Evolutionary conservation across 1,139 yeast genomes (phyloP).

Genomic region (Hemisphaericaspora lyxosophila): DNA sequence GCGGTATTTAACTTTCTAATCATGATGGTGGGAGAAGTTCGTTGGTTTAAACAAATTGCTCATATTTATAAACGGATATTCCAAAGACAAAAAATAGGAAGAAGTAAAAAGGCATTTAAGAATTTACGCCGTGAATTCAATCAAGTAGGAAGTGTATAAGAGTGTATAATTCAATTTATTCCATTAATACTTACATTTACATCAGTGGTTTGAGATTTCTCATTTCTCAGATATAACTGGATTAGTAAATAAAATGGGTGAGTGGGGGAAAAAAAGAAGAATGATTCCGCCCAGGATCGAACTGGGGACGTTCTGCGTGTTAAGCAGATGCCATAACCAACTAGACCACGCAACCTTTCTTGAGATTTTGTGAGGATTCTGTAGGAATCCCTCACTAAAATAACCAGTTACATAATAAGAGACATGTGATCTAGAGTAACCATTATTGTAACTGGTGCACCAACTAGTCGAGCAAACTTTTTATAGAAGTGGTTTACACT

Average conservation of each 20-base stretch:
- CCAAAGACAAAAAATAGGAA: slow-evolving; percentile 19
- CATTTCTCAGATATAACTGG: too few species aligned
- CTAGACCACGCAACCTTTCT: slow-evolving; percentile 77
- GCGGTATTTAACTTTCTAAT: slow-evolving; percentile 52
- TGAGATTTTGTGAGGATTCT: background rate
- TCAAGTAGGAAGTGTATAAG: slow-evolving; percentile 14
- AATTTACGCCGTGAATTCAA: slow-evolving; percentile 30
- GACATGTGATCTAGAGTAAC: too few species aligned
- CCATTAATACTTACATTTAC: background rate
- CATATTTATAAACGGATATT: slow-evolving; percentile 28
- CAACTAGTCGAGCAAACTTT: background rate
- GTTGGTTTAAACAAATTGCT: slow-evolving; percentile 31
- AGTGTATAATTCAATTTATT: background rate
- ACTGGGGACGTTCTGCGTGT: slow-evolving; percentile 99
- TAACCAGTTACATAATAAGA: too few species aligned
- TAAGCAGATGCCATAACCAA: slow-evolving; percentile 99
- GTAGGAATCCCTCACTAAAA: too few species aligned
- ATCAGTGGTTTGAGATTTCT: background rate
- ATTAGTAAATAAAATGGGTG: too few species aligned
- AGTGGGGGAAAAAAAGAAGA: slow-evolving; percentile 18
- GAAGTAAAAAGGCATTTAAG: slow-evolving; percentile 44
- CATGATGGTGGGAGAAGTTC: slow-evolving; percentile 46
- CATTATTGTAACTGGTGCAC: too few species aligned
- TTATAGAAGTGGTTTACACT: background rate
- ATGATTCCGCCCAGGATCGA: slow-evolving; percentile 99